Evolutionary conservation across 345 rosid species (phyloP).

Genomic region (Psidium guajava): DNA sequence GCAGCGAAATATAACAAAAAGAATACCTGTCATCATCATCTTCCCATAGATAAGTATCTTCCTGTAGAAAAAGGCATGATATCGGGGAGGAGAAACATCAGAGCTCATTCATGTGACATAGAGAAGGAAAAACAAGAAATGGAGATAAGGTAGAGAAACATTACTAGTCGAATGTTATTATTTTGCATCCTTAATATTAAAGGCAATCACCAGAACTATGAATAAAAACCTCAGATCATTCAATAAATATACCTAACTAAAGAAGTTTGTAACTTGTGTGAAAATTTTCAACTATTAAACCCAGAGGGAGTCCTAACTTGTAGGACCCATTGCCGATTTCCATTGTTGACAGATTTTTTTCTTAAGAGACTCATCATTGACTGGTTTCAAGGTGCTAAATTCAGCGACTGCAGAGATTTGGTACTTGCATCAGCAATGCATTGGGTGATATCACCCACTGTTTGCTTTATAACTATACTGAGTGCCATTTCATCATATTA

Average conservation of each 20-base stretch:
- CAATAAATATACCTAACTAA: background rate
- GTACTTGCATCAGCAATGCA: background rate
- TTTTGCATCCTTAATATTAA: background rate
- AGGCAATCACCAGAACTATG: background rate
- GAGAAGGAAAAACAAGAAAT: background rate
- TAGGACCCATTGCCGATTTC: background rate
- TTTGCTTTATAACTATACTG: background rate
- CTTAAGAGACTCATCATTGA: background rate
- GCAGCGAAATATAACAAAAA: background rate
- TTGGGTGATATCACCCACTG: background rate
- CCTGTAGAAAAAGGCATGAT: slow-evolving; percentile 26
- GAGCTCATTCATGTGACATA: background rate
- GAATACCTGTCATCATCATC: slow-evolving; percentile 79
- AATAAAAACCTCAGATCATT: background rate
- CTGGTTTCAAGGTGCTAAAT: background rate
- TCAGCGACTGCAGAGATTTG: background rate
- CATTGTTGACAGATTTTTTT: background rate
- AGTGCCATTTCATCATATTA: background rate
- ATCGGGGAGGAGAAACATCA: background rate
- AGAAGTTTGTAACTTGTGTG: background rate
- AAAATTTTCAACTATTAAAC: background rate
- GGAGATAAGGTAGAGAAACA: background rate
- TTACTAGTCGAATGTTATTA: background rate
- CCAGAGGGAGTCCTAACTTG: background rate
- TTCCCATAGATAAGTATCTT: slow-evolving; percentile 95